A percentile compares a stretch with the other conserved stretches of the same genome.
These are phyloP conservation scores for Argentina anserina DNA, from an alignment of 306 rosid genomes.

Conservation along the genomic window DNA sequence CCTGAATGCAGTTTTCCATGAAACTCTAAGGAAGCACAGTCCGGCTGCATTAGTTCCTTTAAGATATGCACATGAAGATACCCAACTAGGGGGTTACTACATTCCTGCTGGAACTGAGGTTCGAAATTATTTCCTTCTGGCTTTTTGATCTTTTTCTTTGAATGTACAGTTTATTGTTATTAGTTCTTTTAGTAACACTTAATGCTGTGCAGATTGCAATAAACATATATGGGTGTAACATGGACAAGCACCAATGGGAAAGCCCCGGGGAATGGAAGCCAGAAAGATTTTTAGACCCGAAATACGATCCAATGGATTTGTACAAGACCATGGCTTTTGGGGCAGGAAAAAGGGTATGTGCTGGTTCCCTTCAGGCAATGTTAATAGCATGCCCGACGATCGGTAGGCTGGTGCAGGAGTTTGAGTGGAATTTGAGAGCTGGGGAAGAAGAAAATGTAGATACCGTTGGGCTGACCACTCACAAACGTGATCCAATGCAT, in stretches of 20 bases:
- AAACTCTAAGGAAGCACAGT: constrained; percentile 70
- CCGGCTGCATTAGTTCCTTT: constrained; percentile 72
- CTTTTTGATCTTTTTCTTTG: background rate
- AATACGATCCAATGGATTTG: constrained; percentile 57
- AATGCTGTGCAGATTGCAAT: constrained; percentile 57
- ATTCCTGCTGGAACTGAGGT: constrained; percentile 91
- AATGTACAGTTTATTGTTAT: background rate
- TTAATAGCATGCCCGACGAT: constrained; percentile 53
- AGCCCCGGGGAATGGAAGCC: constrained; percentile 71
- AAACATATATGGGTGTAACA: constrained; percentile 87
- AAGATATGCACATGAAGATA: constrained; percentile 76
- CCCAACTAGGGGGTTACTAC: constrained; percentile 70
- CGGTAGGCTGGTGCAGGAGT: constrained; percentile 76
- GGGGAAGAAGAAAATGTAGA: constrained; percentile 76
- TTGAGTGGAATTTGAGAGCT: constrained; percentile 62
- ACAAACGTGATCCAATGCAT: constrained; percentile 63
- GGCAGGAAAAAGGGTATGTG: constrained; percentile 90
- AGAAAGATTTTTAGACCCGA: constrained; percentile 73
- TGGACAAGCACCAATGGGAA: constrained; percentile 74
- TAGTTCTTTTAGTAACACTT: background rate
- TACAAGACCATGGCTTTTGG: constrained; percentile 95
- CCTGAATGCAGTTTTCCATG: constrained; percentile 82
- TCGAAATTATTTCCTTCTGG: background rate
- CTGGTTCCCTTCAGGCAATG: constrained; percentile 81
- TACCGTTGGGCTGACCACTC: constrained; percentile 77